A percentile compares a stretch with the other conserved stretches of the same genome.
Conservation (phyloP, 2,329 filamentous ascomycete genomes). For the Colletotrichum eleusines region DNA sequence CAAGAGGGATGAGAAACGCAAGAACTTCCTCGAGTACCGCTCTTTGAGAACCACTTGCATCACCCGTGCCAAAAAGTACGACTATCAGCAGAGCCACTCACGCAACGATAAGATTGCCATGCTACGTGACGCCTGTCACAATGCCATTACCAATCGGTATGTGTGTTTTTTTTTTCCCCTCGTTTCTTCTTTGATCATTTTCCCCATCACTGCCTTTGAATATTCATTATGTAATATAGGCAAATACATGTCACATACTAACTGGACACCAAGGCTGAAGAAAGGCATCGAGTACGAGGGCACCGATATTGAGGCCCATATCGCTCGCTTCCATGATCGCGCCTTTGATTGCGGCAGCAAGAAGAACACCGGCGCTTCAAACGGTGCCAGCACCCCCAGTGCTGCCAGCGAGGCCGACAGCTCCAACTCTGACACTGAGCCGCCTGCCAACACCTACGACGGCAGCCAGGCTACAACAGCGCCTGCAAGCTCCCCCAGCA, state of each 20-base stretch:
- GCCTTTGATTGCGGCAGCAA: neutral
- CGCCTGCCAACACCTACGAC: neutral
- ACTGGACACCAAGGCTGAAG: neutral
- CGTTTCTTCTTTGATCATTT: neutral
- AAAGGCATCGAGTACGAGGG: neutral
- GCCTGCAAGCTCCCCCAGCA: neutral
- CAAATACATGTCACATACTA: neutral
- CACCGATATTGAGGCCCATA: neutral
- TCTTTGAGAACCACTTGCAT: conserved; percentile 14
- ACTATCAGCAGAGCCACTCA: neutral
- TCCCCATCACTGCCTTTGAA: neutral
- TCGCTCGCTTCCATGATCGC: conserved; percentile 26
- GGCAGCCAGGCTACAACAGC: no score
- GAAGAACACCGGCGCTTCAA: neutral
- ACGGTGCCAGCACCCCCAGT: neutral
- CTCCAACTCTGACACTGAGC: neutral
- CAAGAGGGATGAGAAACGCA: neutral
- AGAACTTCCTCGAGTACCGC: conserved; percentile 25
- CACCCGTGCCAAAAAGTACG: neutral
- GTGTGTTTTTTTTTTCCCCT: neutral
- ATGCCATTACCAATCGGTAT: neutral
- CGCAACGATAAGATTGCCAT: conserved; percentile 8
- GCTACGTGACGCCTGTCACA: conserved; percentile 2
- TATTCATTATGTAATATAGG: neutral
- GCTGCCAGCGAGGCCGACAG: neutral